Base-by-base conservation (phyloP, 2,329 filamentous ascomycete genomes). In the Chrysosphaeria jannelii region DNA sequence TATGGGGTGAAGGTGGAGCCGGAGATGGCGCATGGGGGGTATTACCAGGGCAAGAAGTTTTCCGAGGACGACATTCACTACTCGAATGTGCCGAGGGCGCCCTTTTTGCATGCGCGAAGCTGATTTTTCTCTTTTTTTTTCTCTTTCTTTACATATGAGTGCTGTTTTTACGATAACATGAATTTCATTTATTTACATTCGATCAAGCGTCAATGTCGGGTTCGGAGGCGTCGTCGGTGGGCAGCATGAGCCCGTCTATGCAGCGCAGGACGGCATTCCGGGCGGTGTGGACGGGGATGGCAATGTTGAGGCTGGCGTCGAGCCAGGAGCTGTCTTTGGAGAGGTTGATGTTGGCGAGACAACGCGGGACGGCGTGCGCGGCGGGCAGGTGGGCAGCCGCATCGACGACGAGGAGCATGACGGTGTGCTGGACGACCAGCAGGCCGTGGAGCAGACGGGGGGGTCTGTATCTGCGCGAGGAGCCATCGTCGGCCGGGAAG, bases 361-460 rank as follows among this genome's bases (percentile, higher is more conserved):
- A 35, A 6, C 43, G 31, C 14, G 42, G 29, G 34, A 39, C 23
- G 23, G 37, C 24, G 16, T 24, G n/a, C n/a, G n/a, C n/a, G n/a
- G n/a, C n/a, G n/a, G n/a, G n/a, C 19, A 3, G 12, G 15, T 4
- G 35, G 32, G 1, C 20, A 17, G 26, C 29, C 3, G 36, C 23
- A 13, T 59, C 57, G 12, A 49, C 40, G 25, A 55, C 60, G 10
- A 39, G 32, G 11, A 44, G 31, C 26, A 43, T 32, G 8, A 43
- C 37, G 41, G 59, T 36, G 49, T 63, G 41, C 39, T 59, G 29
- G 41, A 44, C 19, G 42, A 61, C 33, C 41, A 57, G 33, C 45
- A 60, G 41, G 5, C 34, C 36, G 26, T 38, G 44, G n/a, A 45
- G 32, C 7, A 41, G 33, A 5, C 41, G 38, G 1, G 39, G 38